A percentile compares a stretch with the other conserved stretches of the same genome.
phyloP scores from a whole-genome alignment of 2,329 filamentous ascomycete genomes.

The Incumbomyces lentus region DNA sequence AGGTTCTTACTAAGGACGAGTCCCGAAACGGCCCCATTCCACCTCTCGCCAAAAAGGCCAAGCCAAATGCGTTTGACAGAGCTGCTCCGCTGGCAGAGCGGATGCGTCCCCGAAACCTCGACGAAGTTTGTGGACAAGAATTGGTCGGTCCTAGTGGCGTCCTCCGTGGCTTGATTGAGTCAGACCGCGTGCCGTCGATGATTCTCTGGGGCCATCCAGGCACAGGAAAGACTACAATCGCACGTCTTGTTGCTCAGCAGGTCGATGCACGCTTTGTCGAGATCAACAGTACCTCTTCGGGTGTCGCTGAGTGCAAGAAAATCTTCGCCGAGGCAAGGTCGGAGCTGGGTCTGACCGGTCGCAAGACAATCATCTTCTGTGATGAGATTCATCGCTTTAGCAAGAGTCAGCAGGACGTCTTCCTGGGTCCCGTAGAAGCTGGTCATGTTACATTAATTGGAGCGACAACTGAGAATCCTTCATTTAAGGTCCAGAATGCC shows the following conservation, averaged over 20 bases:
- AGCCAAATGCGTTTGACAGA: conserved; percentile 51
- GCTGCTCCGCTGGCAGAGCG: conserved; percentile 82
- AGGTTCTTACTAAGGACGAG: conserved; percentile 20
- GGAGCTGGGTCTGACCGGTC: conserved; percentile 68
- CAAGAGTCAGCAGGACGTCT: conserved; percentile 90
- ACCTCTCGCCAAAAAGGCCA: conserved; percentile 52
- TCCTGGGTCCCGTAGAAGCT: conserved; percentile 81
- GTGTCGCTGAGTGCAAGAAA: conserved; percentile 85
- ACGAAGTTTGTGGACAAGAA: conserved; percentile 84
- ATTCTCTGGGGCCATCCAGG: conserved; percentile 60
- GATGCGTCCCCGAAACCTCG: conserved; percentile 74
- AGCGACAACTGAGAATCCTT: conserved; percentile 93
- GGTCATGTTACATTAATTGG: conserved; percentile 87
- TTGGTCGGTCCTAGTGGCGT: conserved; percentile 79
- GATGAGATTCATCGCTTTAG: conserved; percentile 92
- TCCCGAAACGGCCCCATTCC: conserved; percentile 24
- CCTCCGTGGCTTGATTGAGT: conserved; percentile 73
- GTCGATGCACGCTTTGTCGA: conserved; percentile 83
- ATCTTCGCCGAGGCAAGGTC: conserved; percentile 75
- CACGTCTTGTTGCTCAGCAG: conserved; percentile 73
- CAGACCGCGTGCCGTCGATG: conserved; percentile 82
- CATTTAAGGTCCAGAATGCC: conserved; percentile 82
- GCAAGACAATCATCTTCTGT: conserved; percentile 93
- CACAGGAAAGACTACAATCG: conserved; percentile 58
- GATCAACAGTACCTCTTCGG: conserved; percentile 84